These are phyloP conservation scores for Scortechinia acanthostroma DNA, from an alignment of 2,329 filamentous ascomycete species.

Conservation along the genomic window DNA sequence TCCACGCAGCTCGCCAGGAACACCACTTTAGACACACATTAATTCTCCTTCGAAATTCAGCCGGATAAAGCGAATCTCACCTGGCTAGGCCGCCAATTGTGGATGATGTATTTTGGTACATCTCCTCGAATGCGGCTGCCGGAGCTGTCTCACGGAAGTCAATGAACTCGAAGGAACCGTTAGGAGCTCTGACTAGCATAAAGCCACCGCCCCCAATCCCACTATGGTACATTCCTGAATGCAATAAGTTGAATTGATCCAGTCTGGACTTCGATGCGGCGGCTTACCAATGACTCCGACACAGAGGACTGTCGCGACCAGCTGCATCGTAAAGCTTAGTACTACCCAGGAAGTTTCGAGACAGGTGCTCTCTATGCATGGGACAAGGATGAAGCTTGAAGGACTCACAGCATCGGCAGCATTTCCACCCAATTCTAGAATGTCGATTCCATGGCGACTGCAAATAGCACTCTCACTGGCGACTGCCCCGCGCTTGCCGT, in stretches of 20 bases:
- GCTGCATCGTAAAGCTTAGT: conserved; percentile 18
- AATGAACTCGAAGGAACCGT: conserved; percentile 59
- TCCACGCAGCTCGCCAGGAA: conserved; percentile 37
- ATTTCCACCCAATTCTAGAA: conserved; percentile 25
- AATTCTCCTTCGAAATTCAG: background rate
- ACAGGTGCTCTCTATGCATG: too few relatives aligned
- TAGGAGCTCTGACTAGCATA: conserved; percentile 48
- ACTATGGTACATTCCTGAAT: conserved; percentile 41
- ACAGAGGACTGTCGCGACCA: conserved; percentile 43
- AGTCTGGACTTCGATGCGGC: background rate
- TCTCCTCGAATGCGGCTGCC: conserved; percentile 56
- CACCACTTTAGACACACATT: conserved; percentile 26
- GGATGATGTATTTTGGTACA: conserved; percentile 56
- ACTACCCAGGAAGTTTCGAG: too few relatives aligned
- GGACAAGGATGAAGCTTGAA: conserved; percentile 2
- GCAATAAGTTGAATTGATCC: too few relatives aligned
- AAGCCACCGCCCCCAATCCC: conserved; percentile 66
- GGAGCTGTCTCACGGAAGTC: conserved; percentile 67
- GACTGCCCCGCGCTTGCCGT: background rate
- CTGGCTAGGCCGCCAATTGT: conserved; percentile 50
- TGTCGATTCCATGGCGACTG: background rate
- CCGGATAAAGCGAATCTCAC: conserved; percentile 15
- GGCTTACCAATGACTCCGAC: conserved; percentile 38
- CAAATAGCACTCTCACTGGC: background rate
- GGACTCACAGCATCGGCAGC: conserved; percentile 38